phyloP scores from a whole-genome alignment of 805 yeast genomes.

The Candida adriatica region DNA sequence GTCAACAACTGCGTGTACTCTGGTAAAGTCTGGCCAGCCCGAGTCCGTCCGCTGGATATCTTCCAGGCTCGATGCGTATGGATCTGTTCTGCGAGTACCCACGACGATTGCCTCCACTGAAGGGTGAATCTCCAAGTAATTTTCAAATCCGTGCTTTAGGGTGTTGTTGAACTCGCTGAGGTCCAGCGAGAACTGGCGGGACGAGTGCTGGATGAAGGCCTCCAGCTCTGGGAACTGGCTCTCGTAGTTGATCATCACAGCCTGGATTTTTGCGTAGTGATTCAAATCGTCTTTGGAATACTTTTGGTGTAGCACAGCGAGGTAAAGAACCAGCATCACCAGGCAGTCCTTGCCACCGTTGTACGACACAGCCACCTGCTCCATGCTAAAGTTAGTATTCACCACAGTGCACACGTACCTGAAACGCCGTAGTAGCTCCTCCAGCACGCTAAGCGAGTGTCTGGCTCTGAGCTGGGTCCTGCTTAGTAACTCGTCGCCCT shows the following conservation, averaged over 20 bases:
- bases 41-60: constrained; percentile 74
- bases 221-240: constrained; percentile 66
- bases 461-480: constrained; percentile 3
- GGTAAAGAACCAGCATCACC: constrained; percentile 71
- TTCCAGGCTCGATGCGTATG: constrained; percentile 56
- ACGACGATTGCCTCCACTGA: constrained; percentile 69
- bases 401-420: constrained; percentile 1
- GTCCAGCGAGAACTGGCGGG: constrained; percentile 46
- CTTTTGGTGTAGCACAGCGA: constrained; percentile 44
- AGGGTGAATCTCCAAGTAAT: constrained; percentile 47
- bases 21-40: constrained; percentile 82
- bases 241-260: constrained; percentile 73
- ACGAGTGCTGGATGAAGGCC: constrained; percentile 53
- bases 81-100: constrained; percentile 86
- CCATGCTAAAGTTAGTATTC: constrained; percentile 4
- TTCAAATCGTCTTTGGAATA: constrained; percentile 11
- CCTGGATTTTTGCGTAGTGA: constrained; percentile 32
- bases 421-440: constrained; percentile 1
- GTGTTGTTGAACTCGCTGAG: constrained; percentile 30
- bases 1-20: constrained; percentile 83
- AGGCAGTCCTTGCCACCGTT: constrained; percentile 98
- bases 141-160: constrained; percentile 63
- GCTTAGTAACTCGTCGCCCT: constrained; percentile 1
- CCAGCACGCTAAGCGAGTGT: constrained; percentile 2
- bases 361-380: constrained; percentile 71